Percentiles rank a stretch among this genome's conserved stretches.
Evolutionary conservation across 2,329 filamentous ascomycete genomes (phyloP).

Genomic region (Drechmeria coniospora): DNA sequence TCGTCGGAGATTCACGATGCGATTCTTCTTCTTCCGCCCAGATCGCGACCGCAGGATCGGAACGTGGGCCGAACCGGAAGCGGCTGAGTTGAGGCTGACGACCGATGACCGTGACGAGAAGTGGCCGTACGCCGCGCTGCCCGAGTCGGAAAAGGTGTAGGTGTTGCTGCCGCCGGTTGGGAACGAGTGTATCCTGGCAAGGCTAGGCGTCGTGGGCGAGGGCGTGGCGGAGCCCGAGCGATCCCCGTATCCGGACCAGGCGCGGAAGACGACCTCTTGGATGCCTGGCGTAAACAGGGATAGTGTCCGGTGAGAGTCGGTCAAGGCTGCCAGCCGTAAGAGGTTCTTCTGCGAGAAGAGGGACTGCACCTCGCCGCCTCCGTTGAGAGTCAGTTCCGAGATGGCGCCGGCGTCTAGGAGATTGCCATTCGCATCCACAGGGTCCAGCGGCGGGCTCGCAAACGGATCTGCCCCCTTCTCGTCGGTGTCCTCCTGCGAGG

Average conservation of each 20-base stretch:
- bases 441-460: slow-evolving; percentile 63
- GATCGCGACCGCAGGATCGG: slow-evolving; percentile 44
- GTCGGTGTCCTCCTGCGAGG: slow-evolving; percentile 32
- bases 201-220: slow-evolving; percentile 30
- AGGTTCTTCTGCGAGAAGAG: slow-evolving; percentile 94
- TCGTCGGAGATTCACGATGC: slow-evolving; percentile 67
- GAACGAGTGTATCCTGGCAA: slow-evolving; percentile 50
- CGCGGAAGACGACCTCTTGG: slow-evolving; percentile 76
- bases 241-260: slow-evolving; percentile 72
- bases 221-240: slow-evolving; percentile 43
- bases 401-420: slow-evolving; percentile 60
- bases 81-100: slow-evolving; percentile 43
- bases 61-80: slow-evolving; percentile 48
- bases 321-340: slow-evolving; percentile 64
- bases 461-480: slow-evolving; percentile 64
- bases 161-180: slow-evolving; percentile 42
- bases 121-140: slow-evolving; percentile 46
- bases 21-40: slow-evolving; percentile 65
- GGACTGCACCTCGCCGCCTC: slow-evolving; percentile 67
- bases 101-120: slow-evolving; percentile 55
- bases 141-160: slow-evolving; percentile 60
- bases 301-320: slow-evolving; percentile 76
- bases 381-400: slow-evolving; percentile 63
- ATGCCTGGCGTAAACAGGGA: slow-evolving; percentile 89
- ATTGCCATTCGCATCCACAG: slow-evolving; percentile 68